Percentiles rank a stretch among this genome's conserved stretches.
These are phyloP conservation scores for Plasmodium ovale DNA, from an alignment of 169 alveolate genomes.

Conservation along the genomic window DNA sequence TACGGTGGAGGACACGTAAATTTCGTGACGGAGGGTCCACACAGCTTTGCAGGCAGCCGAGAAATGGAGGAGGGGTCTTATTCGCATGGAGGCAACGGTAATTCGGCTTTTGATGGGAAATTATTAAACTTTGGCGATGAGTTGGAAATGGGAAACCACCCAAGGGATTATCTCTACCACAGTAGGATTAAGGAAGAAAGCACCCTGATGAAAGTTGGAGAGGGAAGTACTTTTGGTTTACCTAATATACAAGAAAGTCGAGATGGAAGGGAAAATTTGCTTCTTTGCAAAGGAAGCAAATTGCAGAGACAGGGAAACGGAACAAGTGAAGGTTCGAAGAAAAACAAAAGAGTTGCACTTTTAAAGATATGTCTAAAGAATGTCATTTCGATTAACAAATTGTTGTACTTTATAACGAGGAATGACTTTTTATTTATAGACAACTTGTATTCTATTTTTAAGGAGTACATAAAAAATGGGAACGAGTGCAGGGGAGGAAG, in stretches of 20 bases:
- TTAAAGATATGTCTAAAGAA: conserved; percentile 34
- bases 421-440: conserved; percentile 51
- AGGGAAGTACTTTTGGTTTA: not conserved
- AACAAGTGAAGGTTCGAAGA: not conserved
- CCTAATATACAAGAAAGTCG: not conserved
- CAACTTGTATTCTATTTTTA: conserved; percentile 46
- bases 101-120: no score
- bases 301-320: not conserved
- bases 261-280: not conserved
- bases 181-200: not conserved
- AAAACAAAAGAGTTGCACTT: conserved; percentile 18
- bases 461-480: conserved; percentile 18
- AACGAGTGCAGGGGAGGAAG: conserved; percentile 13
- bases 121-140: no score
- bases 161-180: no score
- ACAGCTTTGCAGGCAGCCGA: no score
- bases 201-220: not conserved
- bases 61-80: no score
- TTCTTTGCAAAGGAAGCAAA: conserved; percentile 5
- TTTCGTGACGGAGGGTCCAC: no score
- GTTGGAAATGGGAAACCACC: no score
- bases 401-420: conserved; percentile 45
- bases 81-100: no score
- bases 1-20: no score
- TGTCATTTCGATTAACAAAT: conserved; percentile 31